Evolutionary conservation across 768 basidiomycete species (phyloP).

Genomic region (Leccinum rimulosum): DNA sequence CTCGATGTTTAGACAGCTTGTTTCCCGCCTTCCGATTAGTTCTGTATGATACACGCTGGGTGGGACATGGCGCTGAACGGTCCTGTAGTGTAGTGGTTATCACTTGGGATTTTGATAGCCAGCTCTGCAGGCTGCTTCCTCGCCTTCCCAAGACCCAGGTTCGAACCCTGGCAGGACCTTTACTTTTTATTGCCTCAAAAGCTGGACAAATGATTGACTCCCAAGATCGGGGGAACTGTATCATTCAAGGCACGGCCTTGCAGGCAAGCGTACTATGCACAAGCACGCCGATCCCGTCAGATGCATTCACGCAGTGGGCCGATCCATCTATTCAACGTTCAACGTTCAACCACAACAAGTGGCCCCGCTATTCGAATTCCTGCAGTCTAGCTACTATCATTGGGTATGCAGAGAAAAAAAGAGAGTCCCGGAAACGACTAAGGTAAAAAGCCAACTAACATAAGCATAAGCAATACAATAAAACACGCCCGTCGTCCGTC

Average conservation of each 20-base stretch:
- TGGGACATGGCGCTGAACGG: background rate
- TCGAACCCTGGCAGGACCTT: slow-evolving; percentile 27
- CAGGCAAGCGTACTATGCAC: too few species aligned
- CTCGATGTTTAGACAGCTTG: background rate
- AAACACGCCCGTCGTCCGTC: background rate
- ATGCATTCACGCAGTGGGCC: background rate
- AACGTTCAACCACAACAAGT: background rate
- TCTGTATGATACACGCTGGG: background rate
- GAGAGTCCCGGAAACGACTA: background rate
- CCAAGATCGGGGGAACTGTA: too few species aligned
- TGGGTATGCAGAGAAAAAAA: background rate
- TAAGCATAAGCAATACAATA: slow-evolving; percentile 3
- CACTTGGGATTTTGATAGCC: slow-evolving; percentile 25
- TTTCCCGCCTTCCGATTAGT: background rate
- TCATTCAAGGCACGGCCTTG: too few species aligned
- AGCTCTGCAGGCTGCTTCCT: background rate
- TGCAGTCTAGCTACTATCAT: background rate
- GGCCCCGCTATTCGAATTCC: background rate
- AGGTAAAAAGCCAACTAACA: background rate
- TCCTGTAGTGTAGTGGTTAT: slow-evolving; percentile 30
- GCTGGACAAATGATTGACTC: background rate
- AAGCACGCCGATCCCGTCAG: too few species aligned
- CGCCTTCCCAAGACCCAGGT: slow-evolving; percentile 24
- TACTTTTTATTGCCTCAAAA: slow-evolving; percentile 1
- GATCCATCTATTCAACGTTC: background rate